Evolutionary conservation across 2,329 filamentous ascomycete genomes (phyloP).

Genomic region (Macrophomina phaseolina): DNA sequence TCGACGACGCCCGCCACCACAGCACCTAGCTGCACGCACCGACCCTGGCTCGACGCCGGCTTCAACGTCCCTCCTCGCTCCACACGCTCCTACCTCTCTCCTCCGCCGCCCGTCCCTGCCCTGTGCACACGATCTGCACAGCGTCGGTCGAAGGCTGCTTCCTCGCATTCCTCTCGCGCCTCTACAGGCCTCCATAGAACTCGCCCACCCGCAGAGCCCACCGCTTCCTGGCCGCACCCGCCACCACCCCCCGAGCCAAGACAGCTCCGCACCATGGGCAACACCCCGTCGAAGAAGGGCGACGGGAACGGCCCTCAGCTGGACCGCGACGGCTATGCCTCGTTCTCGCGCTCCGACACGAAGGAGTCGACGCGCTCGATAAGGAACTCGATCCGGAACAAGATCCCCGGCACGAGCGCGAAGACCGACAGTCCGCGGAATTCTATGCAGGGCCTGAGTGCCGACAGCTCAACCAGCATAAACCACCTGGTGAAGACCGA

Average conservation of each 20-base stretch:
- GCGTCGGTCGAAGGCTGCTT: constrained; percentile 51
- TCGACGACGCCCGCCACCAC: not conserved
- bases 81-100: constrained; percentile 37
- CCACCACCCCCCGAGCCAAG: constrained; percentile 11
- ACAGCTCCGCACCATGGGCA: constrained; percentile 65
- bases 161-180: constrained; percentile 51
- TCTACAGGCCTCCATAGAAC: constrained; percentile 53
- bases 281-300: constrained; percentile 70
- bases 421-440: constrained; percentile 81
- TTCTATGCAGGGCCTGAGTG: constrained; percentile 67
- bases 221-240: constrained; percentile 5
- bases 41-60: constrained; percentile 44
- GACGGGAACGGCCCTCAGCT: constrained; percentile 64
- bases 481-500: constrained; percentile 50
- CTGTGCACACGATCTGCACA: constrained; percentile 43
- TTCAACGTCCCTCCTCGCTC: constrained; percentile 39
- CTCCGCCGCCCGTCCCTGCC: constrained; percentile 38
- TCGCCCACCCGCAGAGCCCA: not conserved
- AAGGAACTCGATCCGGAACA: constrained; percentile 79
- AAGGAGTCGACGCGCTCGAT: constrained; percentile 90
- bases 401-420: constrained; percentile 73
- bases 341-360: constrained; percentile 89
- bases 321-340: constrained; percentile 77
- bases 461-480: constrained; percentile 59
- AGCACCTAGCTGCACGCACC: constrained; percentile 15